Evolutionary conservation across 768 basidiomycete species (phyloP), one percentile per base, ranked within the genome.

Genomic region (Scleroderma citrinum): DNA sequence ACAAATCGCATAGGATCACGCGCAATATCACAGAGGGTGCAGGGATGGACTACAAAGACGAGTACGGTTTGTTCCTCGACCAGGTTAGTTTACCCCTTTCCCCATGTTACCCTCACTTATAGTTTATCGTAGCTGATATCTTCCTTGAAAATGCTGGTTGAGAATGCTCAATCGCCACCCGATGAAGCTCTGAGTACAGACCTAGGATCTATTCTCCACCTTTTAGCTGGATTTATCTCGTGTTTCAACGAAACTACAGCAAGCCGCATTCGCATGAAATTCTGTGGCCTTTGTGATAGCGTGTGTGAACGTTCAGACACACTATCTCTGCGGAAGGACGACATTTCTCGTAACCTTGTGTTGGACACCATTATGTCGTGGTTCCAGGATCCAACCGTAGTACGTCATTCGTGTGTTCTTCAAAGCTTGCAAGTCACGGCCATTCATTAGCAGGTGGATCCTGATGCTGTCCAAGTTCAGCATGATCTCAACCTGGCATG

Each of bases 301-400:
- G 74, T 85, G 14, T 82, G 85, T 57, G 74, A 76, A 35, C 80
- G 82, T 20, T 70, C 74, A 3, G 84, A 85, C 48, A 71, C 74
- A 7, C 62, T 90, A 19, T 75, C 76, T 20, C 62, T 86, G 54
- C 82, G 82, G 14, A 87, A 83, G 62, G 86, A 88, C 56, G 80
- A 73, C 52, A 65, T 69, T 47, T 73, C 80, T 13, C 80, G 89
- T 12, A 85, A 89, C 61, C 73, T 75, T 32, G 77, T 92, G 34
- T 71, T 92, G 21, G 88, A 93, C 51, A 75, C 78, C 29, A 70
- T 94, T n/a, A 72, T 85, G 61, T 82, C 85, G 38, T 95, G 92
- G 92, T 80, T 88, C 36, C 74, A 77, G 52, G 75, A 79, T 45
- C 70, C 76, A 7, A 49, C 69, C 14, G 55, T 60, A 50, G 87